A percentile compares a stretch with the other conserved stretches of the same genome.
Conservation (phyloP, 1,139 yeast species). For the Taphrina deformans region DNA sequence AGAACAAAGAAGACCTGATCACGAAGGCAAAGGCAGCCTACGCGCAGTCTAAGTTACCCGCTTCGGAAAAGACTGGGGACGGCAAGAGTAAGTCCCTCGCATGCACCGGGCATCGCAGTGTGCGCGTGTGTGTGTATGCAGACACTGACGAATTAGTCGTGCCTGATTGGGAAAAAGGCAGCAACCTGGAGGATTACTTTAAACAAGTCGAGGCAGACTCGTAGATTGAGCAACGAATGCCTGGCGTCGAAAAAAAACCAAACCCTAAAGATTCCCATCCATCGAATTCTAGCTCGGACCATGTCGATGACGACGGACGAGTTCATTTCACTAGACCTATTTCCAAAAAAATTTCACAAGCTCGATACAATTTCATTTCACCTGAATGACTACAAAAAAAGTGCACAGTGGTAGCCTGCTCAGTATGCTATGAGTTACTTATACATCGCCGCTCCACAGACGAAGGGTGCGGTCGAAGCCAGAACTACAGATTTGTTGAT, state of each 20-base stretch:
- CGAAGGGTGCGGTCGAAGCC: slow-evolving; percentile 85
- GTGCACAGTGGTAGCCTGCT: too few relatives aligned
- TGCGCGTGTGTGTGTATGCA: too few relatives aligned
- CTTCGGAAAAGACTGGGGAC: slow-evolving; percentile 49
- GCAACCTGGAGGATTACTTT: slow-evolving; percentile 24
- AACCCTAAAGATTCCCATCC: too few relatives aligned
- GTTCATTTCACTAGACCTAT: not conserved
- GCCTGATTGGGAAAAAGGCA: slow-evolving; percentile 32
- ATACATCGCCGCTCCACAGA: slow-evolving; percentile 51
- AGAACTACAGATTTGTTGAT: slow-evolving; percentile 56
- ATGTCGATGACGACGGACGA: not conserved
- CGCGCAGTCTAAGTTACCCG: slow-evolving; percentile 59
- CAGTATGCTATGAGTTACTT: not conserved
- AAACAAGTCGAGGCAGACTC: slow-evolving; percentile 31
- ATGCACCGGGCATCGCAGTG: too few relatives aligned
- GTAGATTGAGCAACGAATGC: not conserved
- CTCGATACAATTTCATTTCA: not conserved
- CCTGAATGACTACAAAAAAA: not conserved
- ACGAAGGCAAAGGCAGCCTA: slow-evolving; percentile 68
- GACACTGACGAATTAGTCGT: too few relatives aligned
- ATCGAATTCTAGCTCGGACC: not conserved
- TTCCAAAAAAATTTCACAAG: not conserved
- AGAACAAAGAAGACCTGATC: slow-evolving; percentile 91
- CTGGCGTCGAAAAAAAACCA: not conserved
- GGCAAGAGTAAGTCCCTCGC: slow-evolving; percentile 27